phyloP scores from a whole-genome alignment of 176 grass and related monocot genomes.

The Poa annua region DNA sequence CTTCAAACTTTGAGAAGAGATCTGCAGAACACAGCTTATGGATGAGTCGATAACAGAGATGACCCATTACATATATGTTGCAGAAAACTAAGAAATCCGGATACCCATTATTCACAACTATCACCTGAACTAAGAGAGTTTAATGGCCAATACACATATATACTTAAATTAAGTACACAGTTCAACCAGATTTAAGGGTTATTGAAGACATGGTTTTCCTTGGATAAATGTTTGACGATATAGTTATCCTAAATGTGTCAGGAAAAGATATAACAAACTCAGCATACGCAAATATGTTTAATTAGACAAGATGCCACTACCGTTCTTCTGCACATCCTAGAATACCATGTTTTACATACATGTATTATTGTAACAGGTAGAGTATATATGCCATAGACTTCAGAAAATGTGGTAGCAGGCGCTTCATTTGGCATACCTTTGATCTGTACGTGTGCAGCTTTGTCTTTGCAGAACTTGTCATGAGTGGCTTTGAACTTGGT shows the following conservation, averaged over 20 bases:
- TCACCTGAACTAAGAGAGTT: not conserved
- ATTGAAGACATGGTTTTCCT: not conserved
- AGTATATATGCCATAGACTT: not conserved
- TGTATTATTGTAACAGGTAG: not conserved
- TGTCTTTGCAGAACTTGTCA: conserved; percentile 86
- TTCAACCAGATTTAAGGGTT: not conserved
- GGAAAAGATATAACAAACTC: conserved; percentile 4
- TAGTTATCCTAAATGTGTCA: not conserved
- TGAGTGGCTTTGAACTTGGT: conserved; percentile 75
- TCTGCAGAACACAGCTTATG: conserved; percentile 48
- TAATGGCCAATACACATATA: not conserved
- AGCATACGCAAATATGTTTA: not conserved
- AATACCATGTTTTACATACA: conserved; percentile 16
- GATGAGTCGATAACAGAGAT: conserved; percentile 3
- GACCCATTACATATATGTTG: not conserved
- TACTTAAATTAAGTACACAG: not conserved
- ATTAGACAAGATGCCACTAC: not conserved
- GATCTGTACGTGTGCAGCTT: conserved; percentile 73
- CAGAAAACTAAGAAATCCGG: not conserved
- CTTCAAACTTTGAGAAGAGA: conserved; percentile 87
- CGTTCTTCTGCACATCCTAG: not conserved
- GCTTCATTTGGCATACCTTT: conserved; percentile 59
- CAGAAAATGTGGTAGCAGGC: not conserved
- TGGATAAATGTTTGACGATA: not conserved
- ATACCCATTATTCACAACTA: not conserved